Evolutionary conservation across 1,284 basidiomycete species (phyloP), one percentile per base, ranked within the genome.

Genomic region (Wolfiporia cocos): DNA sequence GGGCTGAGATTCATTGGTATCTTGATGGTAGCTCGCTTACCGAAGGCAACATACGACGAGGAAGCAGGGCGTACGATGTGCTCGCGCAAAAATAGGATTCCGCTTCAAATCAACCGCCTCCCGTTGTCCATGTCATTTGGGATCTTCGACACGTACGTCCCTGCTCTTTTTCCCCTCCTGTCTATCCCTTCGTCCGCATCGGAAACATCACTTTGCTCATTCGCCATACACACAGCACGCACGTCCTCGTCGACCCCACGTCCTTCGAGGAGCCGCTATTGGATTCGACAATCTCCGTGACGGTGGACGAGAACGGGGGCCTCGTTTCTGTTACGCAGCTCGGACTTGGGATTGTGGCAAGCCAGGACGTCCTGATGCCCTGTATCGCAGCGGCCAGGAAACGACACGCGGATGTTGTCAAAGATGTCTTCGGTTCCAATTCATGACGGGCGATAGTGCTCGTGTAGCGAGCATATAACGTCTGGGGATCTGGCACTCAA

Each of bases 181-280:
- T n/a, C n/a, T n/a, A n/a, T n/a, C n/a, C n/a, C n/a, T n/a, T n/a
- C n/a, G n/a, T n/a, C n/a, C n/a, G n/a, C n/a, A n/a, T n/a, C n/a
- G n/a, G n/a, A n/a, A n/a, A 74, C 76, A 49, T 82, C 86, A 0
- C 92, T 92, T 59, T 90, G 92, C 14, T 67, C 92, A 28, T 86
- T 92, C 61, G 78, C 86, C 54, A 74, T 76, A 86, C 89, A 52
- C 39, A 79, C 71, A 6, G 24, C 15, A 76, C 76, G 28, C 71
- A 82, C 34, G 62, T 94, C 11, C 68, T 97, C 2, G 71, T 83
- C 0, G 94, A 97, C 62, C 88, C 91, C 1, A 86, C 88, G 0
- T 74, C 91, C 0, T 96, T 96, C 61, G 94, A 98, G 64, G 83
- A 92, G 51, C 87, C 90, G 0, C 70, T 95, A 12, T 71, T 92